Evolutionary conservation across 192 early-diverging fungal species (phyloP), one percentile per base, ranked within the genome.

Genomic region (Coemansia sp.): DNA sequence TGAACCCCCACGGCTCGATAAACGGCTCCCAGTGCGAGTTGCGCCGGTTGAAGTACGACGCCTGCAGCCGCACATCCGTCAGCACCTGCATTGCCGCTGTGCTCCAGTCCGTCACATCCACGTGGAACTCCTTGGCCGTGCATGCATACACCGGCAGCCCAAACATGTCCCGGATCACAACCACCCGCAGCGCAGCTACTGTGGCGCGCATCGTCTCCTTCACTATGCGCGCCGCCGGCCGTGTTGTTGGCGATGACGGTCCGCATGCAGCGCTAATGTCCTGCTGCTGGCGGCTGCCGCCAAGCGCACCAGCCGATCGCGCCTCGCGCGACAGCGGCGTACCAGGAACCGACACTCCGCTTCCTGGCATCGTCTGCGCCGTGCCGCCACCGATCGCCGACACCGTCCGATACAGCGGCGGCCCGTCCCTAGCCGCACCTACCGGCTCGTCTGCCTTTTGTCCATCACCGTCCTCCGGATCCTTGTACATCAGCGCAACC

Each of bases 1-100:
- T 70, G 57, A 92, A 89, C 40, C 91, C 77, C 90, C 92, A 96
- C 7, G 90, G 93, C 72, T 99, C 97, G 17, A 97, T 59, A 38
- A 98, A 66, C 3, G 97, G 95, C 70, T 99, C 97, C 97, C 97
- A 99, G 70, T 98, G 96, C 27, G 96, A 97, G 74, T 94, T 96
- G 63, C 92, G 92, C 34, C 96, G 81, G 81, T 99, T 98, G 60
- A 96, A 99, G 74, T 92, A 96, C 69, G 97, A 97, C 36, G 88
- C 84, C 55, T 89, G 86, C 41, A 95, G 66, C 33, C 83, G 70
- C 4, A 97, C 70, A 6, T 85, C 83, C 4, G 85, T 85, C 61
- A 90, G 86, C 15, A 93, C 82, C 20, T 72, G 75, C 67, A 93
- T 68, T 44, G 65, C 58, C 11, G 84, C n/a, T n/a, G n/a, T 79